Conservation (phyloP, 352 stramenopile genomes). For the Phytophthora pistaciae region DNA sequence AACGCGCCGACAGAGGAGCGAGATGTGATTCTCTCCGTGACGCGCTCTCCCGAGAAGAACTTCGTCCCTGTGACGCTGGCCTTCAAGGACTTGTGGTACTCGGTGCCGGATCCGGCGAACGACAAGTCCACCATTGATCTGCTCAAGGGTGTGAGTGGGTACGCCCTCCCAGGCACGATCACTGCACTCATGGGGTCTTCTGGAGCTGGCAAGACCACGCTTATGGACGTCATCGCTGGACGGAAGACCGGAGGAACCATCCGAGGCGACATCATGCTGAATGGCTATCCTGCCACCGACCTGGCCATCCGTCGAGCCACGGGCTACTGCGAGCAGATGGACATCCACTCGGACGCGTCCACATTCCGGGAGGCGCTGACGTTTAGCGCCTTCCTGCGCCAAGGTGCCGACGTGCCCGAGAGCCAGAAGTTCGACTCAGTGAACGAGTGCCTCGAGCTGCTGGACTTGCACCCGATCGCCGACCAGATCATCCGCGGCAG, state of each 20-base stretch:
- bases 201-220: conserved; percentile 62
- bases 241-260: conserved; percentile 15
- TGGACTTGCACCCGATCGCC: conserved; percentile 36
- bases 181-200: conserved; percentile 90
- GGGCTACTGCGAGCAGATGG: conserved; percentile 76
- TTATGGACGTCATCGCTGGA: conserved; percentile 33
- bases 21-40: conserved; percentile 35
- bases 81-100: conserved; percentile 57
- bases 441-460: conserved; percentile 41
- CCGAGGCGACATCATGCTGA: conserved; percentile 82
- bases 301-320: conserved; percentile 36
- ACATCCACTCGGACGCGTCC: conserved; percentile 82
- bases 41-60: conserved; percentile 60
- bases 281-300: conserved; percentile 55
- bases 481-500: conserved; percentile 46
- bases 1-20: neutral
- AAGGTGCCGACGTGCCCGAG: conserved; percentile 32
- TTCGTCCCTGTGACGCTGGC: conserved; percentile 46
- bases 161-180: conserved; percentile 74
- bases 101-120: conserved; percentile 25
- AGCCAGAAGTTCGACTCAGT: conserved; percentile 37
- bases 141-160: conserved; percentile 74
- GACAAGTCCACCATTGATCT: conserved; percentile 73
- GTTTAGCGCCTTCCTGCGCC: conserved; percentile 86
- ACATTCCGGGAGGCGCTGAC: conserved; percentile 90